A percentile compares a stretch with the other conserved stretches of the same genome.
Conservation (phyloP, 2,329 filamentous ascomycete genomes). For the Penicillium sp. region DNA sequence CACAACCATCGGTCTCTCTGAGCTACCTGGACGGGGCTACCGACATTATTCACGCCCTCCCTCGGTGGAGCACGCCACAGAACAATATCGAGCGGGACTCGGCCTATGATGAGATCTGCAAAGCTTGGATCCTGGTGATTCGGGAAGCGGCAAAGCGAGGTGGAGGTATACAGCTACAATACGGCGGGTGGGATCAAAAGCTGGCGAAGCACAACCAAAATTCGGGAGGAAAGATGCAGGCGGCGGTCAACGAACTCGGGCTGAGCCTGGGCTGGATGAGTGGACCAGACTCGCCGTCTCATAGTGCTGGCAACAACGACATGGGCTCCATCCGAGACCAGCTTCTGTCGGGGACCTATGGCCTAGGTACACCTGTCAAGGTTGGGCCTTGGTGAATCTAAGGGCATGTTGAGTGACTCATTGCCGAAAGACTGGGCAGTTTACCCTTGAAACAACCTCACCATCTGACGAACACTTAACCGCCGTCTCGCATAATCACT, state of each 20-base stretch:
- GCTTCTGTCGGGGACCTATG: constrained; percentile 59
- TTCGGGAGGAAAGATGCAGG: constrained; percentile 77
- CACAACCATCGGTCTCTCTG: constrained; percentile 78
- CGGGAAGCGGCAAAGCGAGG: constrained; percentile 88
- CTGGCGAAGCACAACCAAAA: constrained; percentile 84
- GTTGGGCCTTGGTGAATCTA: constrained; percentile 56
- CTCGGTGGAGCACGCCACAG: constrained; percentile 85
- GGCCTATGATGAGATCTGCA: constrained; percentile 93
- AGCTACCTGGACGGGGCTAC: constrained; percentile 89
- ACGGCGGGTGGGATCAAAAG: constrained; percentile 89
- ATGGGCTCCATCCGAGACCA: constrained; percentile 56
- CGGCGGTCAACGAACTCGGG: constrained; percentile 76
- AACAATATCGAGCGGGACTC: constrained; percentile 93
- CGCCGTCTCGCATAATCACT: constrained; percentile 5
- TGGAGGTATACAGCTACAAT: constrained; percentile 84
- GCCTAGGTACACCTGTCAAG: constrained; percentile 55
- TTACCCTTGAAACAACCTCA: neutral
- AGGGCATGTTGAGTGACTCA: constrained; percentile 1
- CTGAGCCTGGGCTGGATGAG: constrained; percentile 78
- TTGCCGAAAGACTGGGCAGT: neutral
- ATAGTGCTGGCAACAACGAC: constrained; percentile 40
- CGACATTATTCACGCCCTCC: constrained; percentile 83
- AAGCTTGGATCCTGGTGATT: constrained; percentile 89
- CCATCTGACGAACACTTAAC: neutral
- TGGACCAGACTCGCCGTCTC: constrained; percentile 35